Evolutionary conservation across 805 yeast species (phyloP).

Genomic region (Wickerhamiella galacta): DNA sequence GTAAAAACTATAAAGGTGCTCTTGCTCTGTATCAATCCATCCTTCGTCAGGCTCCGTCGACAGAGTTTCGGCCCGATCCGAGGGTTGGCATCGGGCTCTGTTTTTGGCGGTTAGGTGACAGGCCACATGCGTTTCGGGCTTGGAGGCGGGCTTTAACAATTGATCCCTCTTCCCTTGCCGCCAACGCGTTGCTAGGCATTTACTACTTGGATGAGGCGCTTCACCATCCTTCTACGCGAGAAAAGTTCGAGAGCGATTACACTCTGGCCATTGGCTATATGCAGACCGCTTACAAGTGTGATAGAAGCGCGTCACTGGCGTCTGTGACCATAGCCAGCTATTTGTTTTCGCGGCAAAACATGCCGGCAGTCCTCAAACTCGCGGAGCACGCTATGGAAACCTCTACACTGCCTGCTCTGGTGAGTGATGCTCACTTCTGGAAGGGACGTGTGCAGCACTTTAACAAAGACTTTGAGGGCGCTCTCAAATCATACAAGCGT

Average conservation of each 20-base stretch:
- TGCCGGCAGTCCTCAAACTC: slow-evolving; percentile 38
- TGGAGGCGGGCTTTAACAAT: slow-evolving; percentile 70
- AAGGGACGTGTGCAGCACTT: slow-evolving; percentile 60
- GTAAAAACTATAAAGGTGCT: slow-evolving; percentile 56
- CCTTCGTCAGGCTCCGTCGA: slow-evolving; percentile 49
- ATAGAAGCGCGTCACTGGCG: slow-evolving; percentile 35
- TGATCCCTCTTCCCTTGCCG: slow-evolving; percentile 39
- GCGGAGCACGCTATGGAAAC: slow-evolving; percentile 32
- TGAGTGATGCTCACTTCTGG: slow-evolving; percentile 66
- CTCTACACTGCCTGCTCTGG: slow-evolving; percentile 26
- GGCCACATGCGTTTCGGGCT: slow-evolving; percentile 55
- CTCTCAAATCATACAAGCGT: slow-evolving; percentile 57
- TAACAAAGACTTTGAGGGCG: slow-evolving; percentile 41
- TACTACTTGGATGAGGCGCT: slow-evolving; percentile 52
- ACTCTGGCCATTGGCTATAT: slow-evolving; percentile 35
- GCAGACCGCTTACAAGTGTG: slow-evolving; percentile 26
- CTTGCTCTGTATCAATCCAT: slow-evolving; percentile 73
- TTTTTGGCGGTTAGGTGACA: slow-evolving; percentile 75
- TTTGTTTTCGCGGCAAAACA: slow-evolving; percentile 52
- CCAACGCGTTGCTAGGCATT: slow-evolving; percentile 48
- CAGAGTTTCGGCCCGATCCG: slow-evolving; percentile 60
- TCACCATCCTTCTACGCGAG: slow-evolving; percentile 30
- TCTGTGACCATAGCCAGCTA: slow-evolving; percentile 52
- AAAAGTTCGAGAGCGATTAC: slow-evolving; percentile 46
- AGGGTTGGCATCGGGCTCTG: slow-evolving; percentile 90